phyloP scores from a whole-genome alignment of 768 basidiomycete species.

The Glaciozyma antarctica region DNA sequence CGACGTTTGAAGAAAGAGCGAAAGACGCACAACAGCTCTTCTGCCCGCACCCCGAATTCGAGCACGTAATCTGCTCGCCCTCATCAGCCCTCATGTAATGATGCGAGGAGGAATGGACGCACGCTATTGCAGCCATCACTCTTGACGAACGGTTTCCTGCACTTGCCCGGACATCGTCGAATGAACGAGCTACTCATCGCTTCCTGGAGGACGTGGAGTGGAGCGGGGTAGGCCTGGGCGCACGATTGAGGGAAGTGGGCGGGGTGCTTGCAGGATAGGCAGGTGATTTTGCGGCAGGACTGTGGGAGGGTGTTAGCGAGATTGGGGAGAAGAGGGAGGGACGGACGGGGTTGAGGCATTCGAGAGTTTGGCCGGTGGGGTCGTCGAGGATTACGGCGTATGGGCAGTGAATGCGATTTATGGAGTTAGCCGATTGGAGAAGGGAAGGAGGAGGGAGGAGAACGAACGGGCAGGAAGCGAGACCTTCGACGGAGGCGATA shows the following conservation, averaged over 20 bases:
- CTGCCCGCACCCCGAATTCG: background rate
- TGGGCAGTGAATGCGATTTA: conserved; percentile 1
- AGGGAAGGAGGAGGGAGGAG: no score
- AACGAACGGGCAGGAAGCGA: conserved; percentile 7
- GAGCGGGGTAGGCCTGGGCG: conserved; percentile 2
- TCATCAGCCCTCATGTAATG: background rate
- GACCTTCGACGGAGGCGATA: background rate
- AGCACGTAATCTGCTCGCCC: conserved; percentile 3
- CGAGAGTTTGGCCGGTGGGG: background rate
- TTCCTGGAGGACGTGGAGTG: conserved; percentile 6
- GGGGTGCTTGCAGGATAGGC: conserved; percentile 1
- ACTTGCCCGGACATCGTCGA: background rate
- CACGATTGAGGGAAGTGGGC: background rate
- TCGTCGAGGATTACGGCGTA: conserved; percentile 6
- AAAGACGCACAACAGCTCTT: background rate
- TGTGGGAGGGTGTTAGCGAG: background rate
- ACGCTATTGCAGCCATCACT: conserved; percentile 6
- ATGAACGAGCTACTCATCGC: conserved; percentile 2
- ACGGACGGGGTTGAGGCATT: conserved; percentile 12
- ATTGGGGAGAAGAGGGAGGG: background rate
- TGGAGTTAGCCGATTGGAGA: background rate
- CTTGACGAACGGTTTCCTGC: conserved; percentile 4
- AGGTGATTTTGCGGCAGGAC: conserved; percentile 7
- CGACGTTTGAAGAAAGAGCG: background rate
- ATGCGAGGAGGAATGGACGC: background rate